Base-by-base conservation (phyloP, 2,329 filamentous ascomycete species). In the Ophiostoma sp. region DNA sequence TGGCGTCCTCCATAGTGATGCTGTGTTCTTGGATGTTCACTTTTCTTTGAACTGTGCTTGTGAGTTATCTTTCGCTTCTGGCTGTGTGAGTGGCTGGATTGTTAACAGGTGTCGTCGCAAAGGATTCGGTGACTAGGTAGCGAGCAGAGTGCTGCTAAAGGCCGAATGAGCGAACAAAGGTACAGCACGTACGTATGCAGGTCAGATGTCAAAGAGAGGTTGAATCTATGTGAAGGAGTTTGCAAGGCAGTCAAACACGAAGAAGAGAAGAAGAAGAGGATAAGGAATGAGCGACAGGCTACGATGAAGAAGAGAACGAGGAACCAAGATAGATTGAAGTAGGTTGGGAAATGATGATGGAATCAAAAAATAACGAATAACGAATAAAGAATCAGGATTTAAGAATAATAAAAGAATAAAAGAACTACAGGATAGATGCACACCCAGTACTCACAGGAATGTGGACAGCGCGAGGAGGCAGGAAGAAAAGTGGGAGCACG, bases 1-100 rank as follows among this genome's bases (percentile, higher is more conserved):
- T 64, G 36, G 66, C 42, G 2, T 68, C 69, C 27, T 66, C 67
- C 70, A 71, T 71, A 1, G 58, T 47, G 16, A 7, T 40, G 16
- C 14, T 4, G 4, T 27, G 62, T 52, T 45, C 45, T 16, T 1
- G n/a, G 14, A 14, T 65, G 64, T 38, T 68, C 40, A 5, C 14
- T 41, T 11, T 16, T 1, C n/a, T n/a, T 36, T 3, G 11, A 27
- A 45, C 40, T 38, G 42, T 44, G 40, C 12, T 62, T 65, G 40
- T 49, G n/a, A 45, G 49, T 18, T 58, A 11, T 44, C 36, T 55
- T 55, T 55, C 8, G 12, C 49, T 55, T 18, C 49, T n/a, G 49
- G 11, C 58, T 38, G 41, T 60, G 62, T 18, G 47, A 41, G 62
- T 45, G 60, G 60, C 16, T 63, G 60, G 49, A 36, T 63, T 55